phyloP scores from a whole-genome alignment of 257 asterid genomes.

The Misopates orontium region DNA sequence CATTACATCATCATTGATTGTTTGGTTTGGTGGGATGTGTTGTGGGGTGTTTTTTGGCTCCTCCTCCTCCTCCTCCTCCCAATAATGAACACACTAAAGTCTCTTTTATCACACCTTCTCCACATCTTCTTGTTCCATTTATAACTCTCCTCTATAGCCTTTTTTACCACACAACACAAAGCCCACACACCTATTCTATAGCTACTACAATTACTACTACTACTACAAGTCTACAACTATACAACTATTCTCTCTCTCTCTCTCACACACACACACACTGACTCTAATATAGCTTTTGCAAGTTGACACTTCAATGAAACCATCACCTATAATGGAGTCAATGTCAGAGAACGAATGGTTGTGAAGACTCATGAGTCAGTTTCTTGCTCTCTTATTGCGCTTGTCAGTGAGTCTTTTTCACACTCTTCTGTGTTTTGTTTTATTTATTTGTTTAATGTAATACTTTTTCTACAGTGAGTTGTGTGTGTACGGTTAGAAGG shows the following conservation, averaged over 20 bases:
- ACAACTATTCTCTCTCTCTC: background rate
- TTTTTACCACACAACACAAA: constrained; percentile 16
- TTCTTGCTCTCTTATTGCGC: constrained; percentile 40
- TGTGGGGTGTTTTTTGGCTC: background rate
- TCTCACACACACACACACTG: constrained; percentile 17
- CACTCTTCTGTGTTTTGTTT: background rate
- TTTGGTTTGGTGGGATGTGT: background rate
- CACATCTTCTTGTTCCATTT: constrained; percentile 22
- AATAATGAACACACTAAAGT: constrained; percentile 26
- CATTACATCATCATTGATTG: constrained; percentile 6
- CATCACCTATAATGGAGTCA: constrained; percentile 51
- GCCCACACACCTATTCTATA: too few relatives aligned
- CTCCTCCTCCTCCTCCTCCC: constrained; percentile 31
- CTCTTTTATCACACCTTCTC: constrained; percentile 24
- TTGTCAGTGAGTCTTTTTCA: constrained; percentile 46
- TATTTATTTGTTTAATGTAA: too few relatives aligned
- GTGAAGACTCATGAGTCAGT: constrained; percentile 44
- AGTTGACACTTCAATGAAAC: constrained; percentile 44
- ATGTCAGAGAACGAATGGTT: constrained; percentile 86
- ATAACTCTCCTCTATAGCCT: constrained; percentile 21
- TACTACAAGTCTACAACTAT: constrained; percentile 11
- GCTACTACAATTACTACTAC: too few relatives aligned
- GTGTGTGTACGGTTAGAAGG: too few relatives aligned
- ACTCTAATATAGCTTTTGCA: constrained; percentile 35
- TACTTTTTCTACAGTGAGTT: too few relatives aligned